A percentile compares a stretch with the other conserved stretches of the same genome.
Conservation (phyloP, 2,329 filamentous ascomycete species). For the Hypocreales sp. region DNA sequence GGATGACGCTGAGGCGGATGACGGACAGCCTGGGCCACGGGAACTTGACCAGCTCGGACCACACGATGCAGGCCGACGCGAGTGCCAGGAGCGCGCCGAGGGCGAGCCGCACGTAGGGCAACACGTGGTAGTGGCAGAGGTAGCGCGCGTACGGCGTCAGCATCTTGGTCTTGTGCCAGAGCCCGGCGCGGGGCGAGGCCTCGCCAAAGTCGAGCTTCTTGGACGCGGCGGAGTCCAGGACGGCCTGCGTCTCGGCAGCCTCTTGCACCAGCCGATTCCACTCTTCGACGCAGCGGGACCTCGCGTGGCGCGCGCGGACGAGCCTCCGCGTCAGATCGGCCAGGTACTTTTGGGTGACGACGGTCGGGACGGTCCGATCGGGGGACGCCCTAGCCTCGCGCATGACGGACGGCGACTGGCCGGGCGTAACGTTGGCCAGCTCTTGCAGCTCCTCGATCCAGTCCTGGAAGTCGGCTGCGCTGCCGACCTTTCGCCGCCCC, state of each 20-base stretch:
- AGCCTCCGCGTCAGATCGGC: constrained; percentile 77
- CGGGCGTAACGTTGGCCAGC: constrained; percentile 53
- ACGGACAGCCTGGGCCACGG: constrained; percentile 62
- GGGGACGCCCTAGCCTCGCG: constrained; percentile 27
- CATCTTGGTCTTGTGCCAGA: constrained; percentile 39
- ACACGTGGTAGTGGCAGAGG: constrained; percentile 54
- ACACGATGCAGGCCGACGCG: constrained; percentile 73
- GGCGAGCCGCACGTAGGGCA: constrained; percentile 51
- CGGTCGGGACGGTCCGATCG: constrained; percentile 46
- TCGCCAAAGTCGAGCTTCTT: constrained; percentile 64
- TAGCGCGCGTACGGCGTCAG: constrained; percentile 75
- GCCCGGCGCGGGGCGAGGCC: constrained; percentile 36
- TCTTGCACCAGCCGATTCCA: constrained; percentile 69
- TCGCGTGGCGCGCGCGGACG: constrained; percentile 67
- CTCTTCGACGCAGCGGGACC: constrained; percentile 67
- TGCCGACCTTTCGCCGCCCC: constrained; percentile 64
- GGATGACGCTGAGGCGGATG: constrained; percentile 51
- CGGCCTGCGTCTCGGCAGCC: constrained; percentile 60
- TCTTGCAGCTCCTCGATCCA: constrained; percentile 95
- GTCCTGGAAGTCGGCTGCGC: constrained; percentile 60
- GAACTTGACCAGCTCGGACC: constrained; percentile 87
- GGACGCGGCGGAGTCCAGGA: constrained; percentile 71
- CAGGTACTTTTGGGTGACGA: constrained; percentile 86
- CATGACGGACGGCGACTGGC: constrained; percentile 26
- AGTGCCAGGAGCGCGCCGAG: constrained; percentile 53